Evolutionary conservation across 1,284 basidiomycete genomes (phyloP), one percentile per base, ranked within the genome.

Genomic region (Meripilus lineatus): DNA sequence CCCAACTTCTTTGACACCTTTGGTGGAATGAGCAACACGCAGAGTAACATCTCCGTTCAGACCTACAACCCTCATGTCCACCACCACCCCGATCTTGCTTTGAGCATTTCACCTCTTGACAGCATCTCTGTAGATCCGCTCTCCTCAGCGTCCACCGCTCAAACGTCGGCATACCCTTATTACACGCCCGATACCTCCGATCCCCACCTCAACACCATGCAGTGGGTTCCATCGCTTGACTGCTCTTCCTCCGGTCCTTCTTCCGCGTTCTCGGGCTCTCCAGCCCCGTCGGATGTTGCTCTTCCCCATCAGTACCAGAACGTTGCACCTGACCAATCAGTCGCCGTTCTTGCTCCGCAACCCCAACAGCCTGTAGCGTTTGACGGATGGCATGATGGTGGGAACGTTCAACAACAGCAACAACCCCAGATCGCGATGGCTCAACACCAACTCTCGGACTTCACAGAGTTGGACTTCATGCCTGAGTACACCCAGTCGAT

Each of bases 221-320:
- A 32, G 5, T 37, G 20, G 28, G 20, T 23, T 13, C 37, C 43
- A 3, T 4, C 37, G 17, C 43, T 45, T 20, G 43, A 45, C 10
- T 10, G n/a, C 15, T 18, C 36, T 18, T 38, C 43, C 20, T 66
- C 68, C 3, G 52, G 64, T 1, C 62, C 72, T 1, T 66, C 70
- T 4, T 70, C 72, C 11, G 57, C 65, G 7, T 71, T 74, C 55
- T 70, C 70, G 0, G 67, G 68, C 8, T 76, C 74, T 1, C 74
- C 74, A 0, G 61, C 66, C 0, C 65, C 48, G 2, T 72, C 71
- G 1, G 68, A 70, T 17, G 55, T 58, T 20, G 55, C 64, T n/a
- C 52, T 74, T 0, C 59, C 62, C 13, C 6, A 13, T 13, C 40
- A 26, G 13, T 20, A 14, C 18, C 14, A 10, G 38, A 11, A 26